Percentiles rank a stretch among this genome's conserved stretches.
These are phyloP conservation scores for Neurospora discreta DNA, from an alignment of 495 filamentous ascomycete genomes.

Conservation along the genomic window DNA sequence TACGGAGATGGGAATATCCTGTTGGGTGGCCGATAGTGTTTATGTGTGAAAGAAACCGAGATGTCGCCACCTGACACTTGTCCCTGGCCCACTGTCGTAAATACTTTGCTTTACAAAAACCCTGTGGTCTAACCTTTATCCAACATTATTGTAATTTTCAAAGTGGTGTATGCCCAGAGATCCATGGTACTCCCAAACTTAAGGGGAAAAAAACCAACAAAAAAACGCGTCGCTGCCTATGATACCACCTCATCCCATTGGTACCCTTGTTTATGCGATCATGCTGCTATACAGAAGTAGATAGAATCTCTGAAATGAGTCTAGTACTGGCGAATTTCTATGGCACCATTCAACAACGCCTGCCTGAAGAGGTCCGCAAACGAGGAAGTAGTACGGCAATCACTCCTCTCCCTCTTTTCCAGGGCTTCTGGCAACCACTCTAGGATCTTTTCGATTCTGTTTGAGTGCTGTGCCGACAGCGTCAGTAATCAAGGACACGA, in stretches of 20 bases:
- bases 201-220: not conserved
- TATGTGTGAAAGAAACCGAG: not conserved
- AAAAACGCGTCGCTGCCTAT: not conserved
- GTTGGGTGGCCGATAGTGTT: not conserved
- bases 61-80: not conserved
- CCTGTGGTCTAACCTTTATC: not conserved
- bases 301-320: not conserved
- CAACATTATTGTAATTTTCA: not conserved
- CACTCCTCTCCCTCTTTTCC: constrained; percentile 40
- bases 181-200: not conserved
- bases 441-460: constrained; percentile 57
- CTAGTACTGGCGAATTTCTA: not conserved
- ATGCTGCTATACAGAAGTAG: not conserved
- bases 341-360: constrained; percentile 15
- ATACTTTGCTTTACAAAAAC: not conserved
- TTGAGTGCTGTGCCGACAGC: constrained; percentile 41
- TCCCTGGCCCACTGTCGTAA: not conserved
- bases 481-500: not conserved
- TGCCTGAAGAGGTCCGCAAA: constrained; percentile 28
- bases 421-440: constrained; percentile 54
- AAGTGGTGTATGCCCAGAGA: not conserved
- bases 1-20: not conserved
- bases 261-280: not conserved
- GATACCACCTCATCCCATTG: not conserved
- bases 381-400: constrained; percentile 30